Percentiles rank a stretch among this genome's conserved stretches.
Conservation (phyloP, 352 stramenopile genomes). For the Pythium utonaiense region DNA sequence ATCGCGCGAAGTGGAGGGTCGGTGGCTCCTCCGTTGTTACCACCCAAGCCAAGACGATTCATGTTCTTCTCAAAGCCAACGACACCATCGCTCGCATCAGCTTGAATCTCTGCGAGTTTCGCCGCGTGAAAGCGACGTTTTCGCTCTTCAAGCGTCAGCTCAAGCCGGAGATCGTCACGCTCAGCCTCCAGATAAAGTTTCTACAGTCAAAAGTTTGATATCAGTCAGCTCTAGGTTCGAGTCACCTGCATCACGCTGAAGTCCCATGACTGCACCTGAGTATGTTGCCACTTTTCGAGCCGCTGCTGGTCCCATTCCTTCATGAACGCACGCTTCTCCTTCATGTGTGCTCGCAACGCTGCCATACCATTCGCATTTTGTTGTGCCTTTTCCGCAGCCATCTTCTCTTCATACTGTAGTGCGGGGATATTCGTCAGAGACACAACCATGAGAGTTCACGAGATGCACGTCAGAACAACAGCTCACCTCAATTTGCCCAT, state of each 20-base stretch:
- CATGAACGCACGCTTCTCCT: constrained; percentile 59
- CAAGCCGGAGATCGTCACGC: constrained; percentile 49
- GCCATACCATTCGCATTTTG: constrained; percentile 23
- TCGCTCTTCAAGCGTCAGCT: constrained; percentile 52
- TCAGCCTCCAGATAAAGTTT: constrained; percentile 35
- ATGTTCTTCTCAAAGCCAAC: constrained; percentile 64
- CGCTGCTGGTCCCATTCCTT: constrained; percentile 56
- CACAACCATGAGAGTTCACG: too few species aligned
- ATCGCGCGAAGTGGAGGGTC: constrained; percentile 39
- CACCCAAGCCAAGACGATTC: constrained; percentile 45
- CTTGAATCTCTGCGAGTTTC: constrained; percentile 27
- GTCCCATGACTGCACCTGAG: constrained; percentile 47
- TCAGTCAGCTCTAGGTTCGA: too few species aligned
- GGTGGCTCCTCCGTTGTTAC: constrained; percentile 2
- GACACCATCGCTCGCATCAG: constrained; percentile 44
- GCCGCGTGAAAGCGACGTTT: constrained; percentile 28
- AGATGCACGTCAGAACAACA: too few species aligned
- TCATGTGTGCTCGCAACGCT: constrained; percentile 41
- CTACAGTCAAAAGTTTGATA: constrained; percentile 22
- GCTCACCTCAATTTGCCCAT: constrained; percentile 36
- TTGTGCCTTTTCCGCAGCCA: constrained; percentile 22
- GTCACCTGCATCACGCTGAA: too few species aligned
- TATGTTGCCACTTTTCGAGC: constrained; percentile 48
- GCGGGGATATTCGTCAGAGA: too few species aligned
- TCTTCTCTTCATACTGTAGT: constrained; percentile 31